Conservation (phyloP, 1,284 basidiomycete genomes). For the Cutaneotrichosporon dermatis region DNA sequence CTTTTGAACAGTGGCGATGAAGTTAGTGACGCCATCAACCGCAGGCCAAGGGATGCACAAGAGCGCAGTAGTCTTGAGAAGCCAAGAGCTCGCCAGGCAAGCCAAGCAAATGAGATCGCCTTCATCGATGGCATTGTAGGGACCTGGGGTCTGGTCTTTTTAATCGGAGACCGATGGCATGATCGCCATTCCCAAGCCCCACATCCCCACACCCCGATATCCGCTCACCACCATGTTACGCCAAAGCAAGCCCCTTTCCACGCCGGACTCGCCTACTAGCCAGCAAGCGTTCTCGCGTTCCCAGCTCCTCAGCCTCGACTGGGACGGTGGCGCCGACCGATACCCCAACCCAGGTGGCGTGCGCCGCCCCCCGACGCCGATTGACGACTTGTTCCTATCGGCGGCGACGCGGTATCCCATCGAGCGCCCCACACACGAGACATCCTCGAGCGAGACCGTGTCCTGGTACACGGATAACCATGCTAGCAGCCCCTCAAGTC, state of each 20-base stretch:
- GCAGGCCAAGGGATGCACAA: too few species aligned
- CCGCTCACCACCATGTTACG: not conserved
- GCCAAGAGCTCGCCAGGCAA: too few species aligned
- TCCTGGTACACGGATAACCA: not conserved
- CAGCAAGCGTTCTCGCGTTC: not conserved
- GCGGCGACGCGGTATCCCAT: not conserved
- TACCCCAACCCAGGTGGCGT: not conserved
- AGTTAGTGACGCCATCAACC: too few species aligned
- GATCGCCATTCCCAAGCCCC: too few species aligned
- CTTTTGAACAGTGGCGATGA: too few species aligned
- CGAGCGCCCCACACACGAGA: not conserved
- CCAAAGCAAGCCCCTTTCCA: not conserved
- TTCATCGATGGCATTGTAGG: too few species aligned
- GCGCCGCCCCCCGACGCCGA: not conserved
- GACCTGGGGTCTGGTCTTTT: too few species aligned
- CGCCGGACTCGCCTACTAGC: not conserved
- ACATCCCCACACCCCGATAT: too few species aligned
- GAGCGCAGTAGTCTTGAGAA: too few species aligned
- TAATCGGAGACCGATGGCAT: too few species aligned
- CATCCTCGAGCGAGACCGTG: not conserved
- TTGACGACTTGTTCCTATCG: not conserved
- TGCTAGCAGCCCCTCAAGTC: not conserved
- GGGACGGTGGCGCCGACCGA: not conserved
- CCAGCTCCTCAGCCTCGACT: constrained; percentile 1
- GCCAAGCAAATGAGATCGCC: too few species aligned